Percentiles rank a stretch among this genome's conserved stretches.
Evolutionary conservation across 257 asterid genomes (phyloP).

Genomic region (Paraleonurus japonicus): DNA sequence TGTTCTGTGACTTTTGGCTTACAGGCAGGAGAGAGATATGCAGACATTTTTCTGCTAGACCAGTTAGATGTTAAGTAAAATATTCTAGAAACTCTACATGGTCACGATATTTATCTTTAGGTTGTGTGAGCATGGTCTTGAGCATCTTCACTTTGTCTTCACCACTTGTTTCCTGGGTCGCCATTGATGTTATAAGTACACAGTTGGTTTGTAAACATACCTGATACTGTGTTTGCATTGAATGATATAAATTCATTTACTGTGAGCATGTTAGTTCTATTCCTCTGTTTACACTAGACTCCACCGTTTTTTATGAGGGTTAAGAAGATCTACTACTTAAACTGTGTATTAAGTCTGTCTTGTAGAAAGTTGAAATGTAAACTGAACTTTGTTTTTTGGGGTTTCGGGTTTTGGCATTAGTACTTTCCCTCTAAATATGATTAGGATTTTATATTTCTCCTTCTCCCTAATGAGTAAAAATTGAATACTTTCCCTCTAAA

Average conservation of each 20-base stretch:
- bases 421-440: background rate
- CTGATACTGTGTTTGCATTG: background rate
- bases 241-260: background rate
- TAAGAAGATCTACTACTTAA: background rate
- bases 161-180: background rate
- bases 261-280: background rate
- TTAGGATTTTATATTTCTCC: background rate
- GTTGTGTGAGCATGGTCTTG: background rate
- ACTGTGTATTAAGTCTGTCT: background rate
- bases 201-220: background rate
- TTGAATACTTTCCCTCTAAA: background rate
- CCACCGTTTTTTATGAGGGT: background rate
- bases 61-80: background rate
- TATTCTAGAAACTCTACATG: background rate
- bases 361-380: background rate
- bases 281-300: background rate
- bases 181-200: background rate
- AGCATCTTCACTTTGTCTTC: background rate
- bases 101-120: constrained; percentile 2
- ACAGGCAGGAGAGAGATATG: background rate
- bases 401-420: background rate
- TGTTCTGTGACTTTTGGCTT: background rate
- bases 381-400: background rate
- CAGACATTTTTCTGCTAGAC: background rate
- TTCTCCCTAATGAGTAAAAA: background rate